Conservation (phyloP, 352 stramenopile genomes). For the Globisporangium splendens region DNA sequence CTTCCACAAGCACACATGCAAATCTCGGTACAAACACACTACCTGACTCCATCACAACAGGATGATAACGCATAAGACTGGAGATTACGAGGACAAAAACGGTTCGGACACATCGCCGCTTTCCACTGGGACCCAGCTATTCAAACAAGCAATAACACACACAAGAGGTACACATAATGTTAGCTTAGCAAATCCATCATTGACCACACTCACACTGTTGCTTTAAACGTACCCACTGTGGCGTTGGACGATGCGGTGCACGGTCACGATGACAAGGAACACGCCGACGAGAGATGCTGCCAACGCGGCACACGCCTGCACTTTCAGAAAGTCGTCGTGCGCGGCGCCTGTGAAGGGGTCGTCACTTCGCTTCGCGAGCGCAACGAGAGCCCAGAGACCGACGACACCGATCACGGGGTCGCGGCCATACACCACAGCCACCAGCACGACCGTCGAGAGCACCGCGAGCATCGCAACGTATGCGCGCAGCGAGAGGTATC, state of each 20-base stretch:
- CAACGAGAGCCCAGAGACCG: conserved; percentile 44
- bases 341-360: conserved; percentile 17
- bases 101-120: no score
- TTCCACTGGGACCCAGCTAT: neutral
- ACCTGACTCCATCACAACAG: no score
- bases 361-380: conserved; percentile 38
- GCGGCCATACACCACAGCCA: conserved; percentile 35
- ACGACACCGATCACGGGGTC: conserved; percentile 57
- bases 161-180: no score
- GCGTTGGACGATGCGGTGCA: conserved; percentile 16
- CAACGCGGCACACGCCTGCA: conserved; percentile 41
- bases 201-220: no score
- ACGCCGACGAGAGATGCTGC: conserved; percentile 21
- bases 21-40: no score
- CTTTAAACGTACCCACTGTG: conserved; percentile 8
- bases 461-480: conserved; percentile 46
- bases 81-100: no score
- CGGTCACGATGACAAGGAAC: conserved; percentile 22
- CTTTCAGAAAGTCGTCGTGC: conserved; percentile 24
- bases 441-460: conserved; percentile 34
- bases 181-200: no score
- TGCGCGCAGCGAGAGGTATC: conserved; percentile 31
- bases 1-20: no score
- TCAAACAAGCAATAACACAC: no score
- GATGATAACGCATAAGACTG: no score